Conservation (phyloP, 495 filamentous ascomycete species). For the Trichoderma reesei region DNA sequence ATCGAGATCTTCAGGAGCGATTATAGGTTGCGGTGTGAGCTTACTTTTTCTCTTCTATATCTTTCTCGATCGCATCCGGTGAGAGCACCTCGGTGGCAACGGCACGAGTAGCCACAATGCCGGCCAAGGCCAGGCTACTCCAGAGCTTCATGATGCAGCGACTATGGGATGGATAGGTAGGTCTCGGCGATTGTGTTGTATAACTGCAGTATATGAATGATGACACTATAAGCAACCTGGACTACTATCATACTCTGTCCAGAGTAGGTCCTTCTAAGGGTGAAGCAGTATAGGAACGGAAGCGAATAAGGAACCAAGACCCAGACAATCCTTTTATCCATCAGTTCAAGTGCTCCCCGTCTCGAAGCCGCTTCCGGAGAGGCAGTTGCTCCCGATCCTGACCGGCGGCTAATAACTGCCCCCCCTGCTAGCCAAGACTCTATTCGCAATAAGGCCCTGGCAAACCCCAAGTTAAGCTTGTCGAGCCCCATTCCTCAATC, state of each 20-base stretch:
- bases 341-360: too few relatives aligned
- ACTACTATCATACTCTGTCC: too few relatives aligned
- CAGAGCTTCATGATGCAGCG: slow-evolving; percentile 1
- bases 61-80: not conserved
- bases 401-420: not conserved
- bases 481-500: not conserved
- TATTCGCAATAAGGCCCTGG: not conserved
- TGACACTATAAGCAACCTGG: too few relatives aligned
- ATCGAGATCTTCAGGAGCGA: not conserved
- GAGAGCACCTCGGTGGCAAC: not conserved
- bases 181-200: not conserved
- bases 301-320: too few relatives aligned
- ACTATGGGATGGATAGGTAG: too few relatives aligned
- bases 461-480: not conserved
- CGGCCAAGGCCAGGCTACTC: not conserved
- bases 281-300: too few relatives aligned
- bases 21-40: not conserved
- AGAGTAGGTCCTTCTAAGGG: too few relatives aligned
- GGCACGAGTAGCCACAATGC: not conserved
- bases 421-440: not conserved
- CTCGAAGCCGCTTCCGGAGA: not conserved
- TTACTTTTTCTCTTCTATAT: slow-evolving; percentile 4
- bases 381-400: not conserved
- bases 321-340: too few relatives aligned
- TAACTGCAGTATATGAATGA: too few relatives aligned